Evolutionary conservation across 192 early-diverging fungal species (phyloP), one percentile per base, ranked within the genome.

Genomic region (Phlyctochytrium arcticum): DNA sequence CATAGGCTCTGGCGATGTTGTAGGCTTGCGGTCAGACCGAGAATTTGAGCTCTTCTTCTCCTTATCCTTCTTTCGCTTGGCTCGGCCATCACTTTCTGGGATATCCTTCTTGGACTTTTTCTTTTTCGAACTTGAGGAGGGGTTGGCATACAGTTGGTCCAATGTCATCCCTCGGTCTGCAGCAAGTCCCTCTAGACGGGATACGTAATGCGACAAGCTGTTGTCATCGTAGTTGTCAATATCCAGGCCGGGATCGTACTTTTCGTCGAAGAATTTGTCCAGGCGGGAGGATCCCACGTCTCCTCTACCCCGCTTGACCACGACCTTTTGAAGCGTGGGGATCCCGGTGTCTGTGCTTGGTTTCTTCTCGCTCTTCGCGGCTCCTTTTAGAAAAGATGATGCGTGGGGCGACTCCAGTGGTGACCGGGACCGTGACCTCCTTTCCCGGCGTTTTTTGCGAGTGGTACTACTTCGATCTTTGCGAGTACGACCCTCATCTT

Each of bases 191-290:
- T 75, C 67, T 17, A 81, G 12, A 8, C 67, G 48, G 12, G 67
- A 23, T 4, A 80, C 67, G 53, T 77, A 81, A 17, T 62, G 50
- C 3, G 57, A 51, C 31, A 79, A 24, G 58, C 51, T 75, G 10
- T 31, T 36, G 46, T 80, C 80, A 60, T 77, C 75, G 57, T 77
- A 81, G 64, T 81, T 81, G 57, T 74, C 70, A 21, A 77, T 57
- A 60, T 81, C 80, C 3, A 80, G 60, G 9, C 60, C 27, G 0
- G 80, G 77, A 56, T 81, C 65, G 60, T 81, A 81, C 3, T 37
- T 57, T 6, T 76, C 70, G 10, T 47, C 54, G 69, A 81, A 81
- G 33, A 50, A 73, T 49, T 75, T 71, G 63, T 81, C 80, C 33
- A 81, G 65, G 3, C 77, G 67, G 21, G 70, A 36, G 19, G 76